Percentiles rank a stretch among this genome's conserved stretches.
phyloP scores from a whole-genome alignment of 257 asterid genomes.

The Solanum gandarillasii region DNA sequence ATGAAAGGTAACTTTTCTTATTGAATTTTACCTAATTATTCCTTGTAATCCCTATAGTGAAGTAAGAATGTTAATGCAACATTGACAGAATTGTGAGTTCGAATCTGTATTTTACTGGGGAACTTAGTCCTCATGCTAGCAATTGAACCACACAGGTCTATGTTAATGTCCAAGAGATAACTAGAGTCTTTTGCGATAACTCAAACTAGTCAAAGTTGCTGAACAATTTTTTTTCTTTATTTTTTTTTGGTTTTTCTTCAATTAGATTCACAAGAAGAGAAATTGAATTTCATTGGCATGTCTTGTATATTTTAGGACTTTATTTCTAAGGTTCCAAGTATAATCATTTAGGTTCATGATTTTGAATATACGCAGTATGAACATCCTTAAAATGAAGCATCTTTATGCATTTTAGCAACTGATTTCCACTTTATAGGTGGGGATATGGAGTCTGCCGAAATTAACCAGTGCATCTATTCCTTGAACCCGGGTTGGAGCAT shows the following conservation, averaged over 20 bases:
- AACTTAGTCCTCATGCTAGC: not conserved
- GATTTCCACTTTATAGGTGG: not conserved
- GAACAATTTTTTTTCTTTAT: not conserved
- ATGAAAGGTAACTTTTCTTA: slow-evolving; percentile 52
- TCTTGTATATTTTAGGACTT: not conserved
- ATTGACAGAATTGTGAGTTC: no score
- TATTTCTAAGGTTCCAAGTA: not conserved
- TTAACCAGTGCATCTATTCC: not conserved
- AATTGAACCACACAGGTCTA: not conserved
- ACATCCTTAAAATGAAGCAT: not conserved
- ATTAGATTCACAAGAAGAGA: not conserved
- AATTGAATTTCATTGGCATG: not conserved
- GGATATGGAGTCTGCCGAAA: slow-evolving; percentile 4
- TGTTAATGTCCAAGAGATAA: not conserved
- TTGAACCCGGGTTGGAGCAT: slow-evolving; percentile 25
- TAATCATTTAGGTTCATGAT: not conserved
- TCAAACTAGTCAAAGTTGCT: not conserved
- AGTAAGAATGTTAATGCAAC: slow-evolving; percentile 13
- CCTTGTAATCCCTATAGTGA: not conserved
- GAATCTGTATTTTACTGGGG: not conserved
- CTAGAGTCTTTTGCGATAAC: not conserved
- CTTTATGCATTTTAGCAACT: not conserved
- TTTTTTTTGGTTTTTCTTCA: not conserved
- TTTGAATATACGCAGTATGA: not conserved
- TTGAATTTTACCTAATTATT: not conserved